Percentiles rank a stretch among this genome's conserved stretches.
phyloP scores from a whole-genome alignment of 257 asterid species.

The Buddleja alternifolia region DNA sequence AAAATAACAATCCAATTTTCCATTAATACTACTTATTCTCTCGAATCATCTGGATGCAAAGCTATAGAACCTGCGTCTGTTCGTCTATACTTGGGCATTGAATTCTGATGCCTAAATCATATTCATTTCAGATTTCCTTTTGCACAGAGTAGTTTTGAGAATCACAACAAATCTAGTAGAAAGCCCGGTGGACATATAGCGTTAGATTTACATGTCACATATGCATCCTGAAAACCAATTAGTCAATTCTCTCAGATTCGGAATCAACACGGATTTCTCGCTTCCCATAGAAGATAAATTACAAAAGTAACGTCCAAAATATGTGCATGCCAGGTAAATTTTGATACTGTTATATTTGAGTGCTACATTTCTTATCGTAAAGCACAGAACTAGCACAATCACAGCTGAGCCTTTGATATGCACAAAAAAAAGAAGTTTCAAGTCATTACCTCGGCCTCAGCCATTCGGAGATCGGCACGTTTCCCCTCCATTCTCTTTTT shows the following conservation, averaged over 20 bases:
- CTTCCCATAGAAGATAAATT: too few species aligned
- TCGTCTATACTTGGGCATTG: background rate
- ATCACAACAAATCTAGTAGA: background rate
- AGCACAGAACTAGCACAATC: constrained; percentile 5
- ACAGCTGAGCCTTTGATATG: background rate
- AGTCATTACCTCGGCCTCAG: constrained; percentile 83
- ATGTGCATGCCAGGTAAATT: background rate
- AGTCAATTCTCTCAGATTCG: background rate
- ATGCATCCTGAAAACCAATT: constrained; percentile 6
- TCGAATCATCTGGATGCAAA: background rate
- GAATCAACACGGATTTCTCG: background rate
- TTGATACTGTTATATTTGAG: constrained; percentile 2
- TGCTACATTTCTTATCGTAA: background rate
- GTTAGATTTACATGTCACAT: background rate
- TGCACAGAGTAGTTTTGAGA: background rate
- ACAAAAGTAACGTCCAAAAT: too few species aligned
- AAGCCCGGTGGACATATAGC: too few species aligned
- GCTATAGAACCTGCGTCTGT: background rate
- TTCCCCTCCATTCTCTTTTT: constrained; percentile 57
- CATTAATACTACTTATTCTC: background rate
- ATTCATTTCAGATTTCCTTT: too few species aligned
- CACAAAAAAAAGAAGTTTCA: constrained; percentile 18
- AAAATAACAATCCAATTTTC: background rate
- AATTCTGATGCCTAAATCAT: background rate
- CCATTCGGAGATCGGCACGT: constrained; percentile 70